These are phyloP conservation scores for Cercophora scortea DNA, from an alignment of 495 filamentous ascomycete species.

Conservation along the genomic window DNA sequence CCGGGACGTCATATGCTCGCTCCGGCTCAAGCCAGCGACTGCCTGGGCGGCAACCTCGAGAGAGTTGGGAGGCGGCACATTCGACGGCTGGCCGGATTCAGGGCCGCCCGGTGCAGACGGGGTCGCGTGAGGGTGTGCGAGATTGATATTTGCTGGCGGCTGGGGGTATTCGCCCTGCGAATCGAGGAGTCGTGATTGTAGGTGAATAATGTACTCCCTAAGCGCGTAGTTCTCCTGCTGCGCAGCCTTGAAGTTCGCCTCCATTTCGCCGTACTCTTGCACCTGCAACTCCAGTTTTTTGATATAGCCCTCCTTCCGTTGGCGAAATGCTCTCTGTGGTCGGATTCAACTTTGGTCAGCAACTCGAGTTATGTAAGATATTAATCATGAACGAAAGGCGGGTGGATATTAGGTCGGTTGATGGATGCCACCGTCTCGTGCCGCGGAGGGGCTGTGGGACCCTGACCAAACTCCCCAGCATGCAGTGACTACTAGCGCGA, in stretches of 20 bases:
- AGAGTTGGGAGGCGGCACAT: constrained; percentile 1
- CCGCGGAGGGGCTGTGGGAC: background rate
- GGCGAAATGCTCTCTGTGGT: constrained; percentile 82
- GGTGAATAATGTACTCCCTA: constrained; percentile 81
- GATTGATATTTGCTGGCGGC: constrained; percentile 51
- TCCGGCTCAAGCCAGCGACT: constrained; percentile 23
- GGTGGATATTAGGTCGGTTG: background rate
- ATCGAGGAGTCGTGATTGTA: constrained; percentile 86
- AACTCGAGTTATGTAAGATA: constrained; percentile 20
- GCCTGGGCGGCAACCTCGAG: constrained; percentile 30
- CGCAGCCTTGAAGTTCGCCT: constrained; percentile 62
- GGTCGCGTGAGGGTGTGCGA: constrained; percentile 19
- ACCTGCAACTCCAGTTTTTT: constrained; percentile 93
- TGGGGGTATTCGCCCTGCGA: constrained; percentile 74
- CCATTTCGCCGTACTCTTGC: constrained; percentile 60
- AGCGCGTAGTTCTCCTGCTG: constrained; percentile 84
- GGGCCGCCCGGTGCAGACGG: background rate
- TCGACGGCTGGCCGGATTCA: background rate
- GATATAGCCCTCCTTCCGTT: constrained; percentile 96
- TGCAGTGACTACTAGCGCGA: too few relatives aligned
- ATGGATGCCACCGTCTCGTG: too few relatives aligned
- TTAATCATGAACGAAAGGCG: constrained; percentile 3
- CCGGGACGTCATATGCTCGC: constrained; percentile 10
- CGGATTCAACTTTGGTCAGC: constrained; percentile 3
- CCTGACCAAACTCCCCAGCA: background rate